These are phyloP conservation scores for Pseudocercospora eumusae DNA, from an alignment of 2,329 filamentous ascomycete genomes.

Conservation along the genomic window DNA sequence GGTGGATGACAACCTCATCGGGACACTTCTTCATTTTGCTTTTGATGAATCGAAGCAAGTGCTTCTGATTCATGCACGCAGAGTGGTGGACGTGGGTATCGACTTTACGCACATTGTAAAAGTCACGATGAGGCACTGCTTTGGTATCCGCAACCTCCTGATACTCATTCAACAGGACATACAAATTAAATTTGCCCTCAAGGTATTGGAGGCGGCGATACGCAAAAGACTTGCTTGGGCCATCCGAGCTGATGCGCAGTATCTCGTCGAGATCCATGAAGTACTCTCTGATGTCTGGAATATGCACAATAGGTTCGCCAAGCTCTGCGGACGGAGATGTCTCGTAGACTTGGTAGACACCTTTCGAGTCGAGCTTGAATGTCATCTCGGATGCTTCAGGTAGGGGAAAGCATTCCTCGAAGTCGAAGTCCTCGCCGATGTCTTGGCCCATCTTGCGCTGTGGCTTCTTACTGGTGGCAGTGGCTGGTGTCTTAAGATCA, in stretches of 20 bases:
- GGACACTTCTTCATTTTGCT: slow-evolving; percentile 99
- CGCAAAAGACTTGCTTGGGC: slow-evolving; percentile 94
- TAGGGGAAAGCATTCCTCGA: slow-evolving; percentile 74
- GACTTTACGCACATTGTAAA: slow-evolving; percentile 98
- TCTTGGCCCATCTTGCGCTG: slow-evolving; percentile 80
- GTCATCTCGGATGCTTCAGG: slow-evolving; percentile 70
- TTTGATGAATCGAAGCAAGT: slow-evolving; percentile 96
- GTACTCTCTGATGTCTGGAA: slow-evolving; percentile 92
- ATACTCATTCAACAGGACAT: slow-evolving; percentile 90
- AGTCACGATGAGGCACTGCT: slow-evolving; percentile 94
- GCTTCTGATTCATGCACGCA: slow-evolving; percentile 99
- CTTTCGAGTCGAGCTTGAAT: slow-evolving; percentile 76
- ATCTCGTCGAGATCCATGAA: slow-evolving; percentile 92
- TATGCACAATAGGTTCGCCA: slow-evolving; percentile 70
- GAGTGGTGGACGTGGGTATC: slow-evolving; percentile 99
- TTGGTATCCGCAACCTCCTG: slow-evolving; percentile 98
- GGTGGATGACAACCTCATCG: slow-evolving; percentile 87
- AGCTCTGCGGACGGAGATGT: slow-evolving; percentile 62
- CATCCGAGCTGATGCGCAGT: slow-evolving; percentile 86
- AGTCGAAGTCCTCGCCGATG: slow-evolving; percentile 88
- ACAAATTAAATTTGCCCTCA: slow-evolving; percentile 95
- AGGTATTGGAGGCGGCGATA: slow-evolving; percentile 92
- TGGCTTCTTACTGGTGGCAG: slow-evolving; percentile 48
- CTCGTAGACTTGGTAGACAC: slow-evolving; percentile 92
- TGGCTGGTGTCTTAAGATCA: slow-evolving; percentile 17